Evolutionary conservation across 2,329 filamentous ascomycete species (phyloP), one percentile per base, ranked within the genome.

Genomic region (Didymella segeticola): DNA sequence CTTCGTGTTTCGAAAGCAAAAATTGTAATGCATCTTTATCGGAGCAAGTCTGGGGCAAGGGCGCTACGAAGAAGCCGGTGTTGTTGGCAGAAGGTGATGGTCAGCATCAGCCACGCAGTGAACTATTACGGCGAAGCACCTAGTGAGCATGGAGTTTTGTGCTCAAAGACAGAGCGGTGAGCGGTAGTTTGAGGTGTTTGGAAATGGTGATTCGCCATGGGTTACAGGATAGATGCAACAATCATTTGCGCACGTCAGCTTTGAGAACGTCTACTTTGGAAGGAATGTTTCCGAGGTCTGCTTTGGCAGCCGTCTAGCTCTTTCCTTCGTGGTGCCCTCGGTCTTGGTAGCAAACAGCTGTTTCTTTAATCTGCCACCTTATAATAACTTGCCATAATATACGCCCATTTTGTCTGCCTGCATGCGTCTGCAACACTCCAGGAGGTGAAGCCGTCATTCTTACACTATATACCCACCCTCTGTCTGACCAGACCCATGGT

Each of bases 11-110:
- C 38, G 31, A 49, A 49, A 49, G 51, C 51, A 54, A 54, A 33
- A 54, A 49, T 54, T 54, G 51, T 45, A 49, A 54, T 54, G 51
- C 51, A 54, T 45, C 45, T 34, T 46, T 37, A 46, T 33, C 46
- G 34, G 39, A 48, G 22, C 17, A 34, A 34, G 39, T 22, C 20
- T 11, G 29, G 33, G 23, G 33, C 17, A 43, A 15, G 27, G 14
- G 19, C 10, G 11, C 11, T 22, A 39, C 17, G 10, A 12, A 49
- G 29, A 14, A 30, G 33, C n/a, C 17, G 29, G 36, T 27, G 29
- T 39, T 37, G 45, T 38, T 54, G 45, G 11, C 19, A 34, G 29
- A 23, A 34, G 34, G 29, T 49, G 23, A 30, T 43, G 34, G 34
- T 29, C 36, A 19, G 29, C 14, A 15, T 49, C 34, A 46, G n/a